Conservation (phyloP, 1,284 basidiomycete species). For the Hypsizygus ulmarius region DNA sequence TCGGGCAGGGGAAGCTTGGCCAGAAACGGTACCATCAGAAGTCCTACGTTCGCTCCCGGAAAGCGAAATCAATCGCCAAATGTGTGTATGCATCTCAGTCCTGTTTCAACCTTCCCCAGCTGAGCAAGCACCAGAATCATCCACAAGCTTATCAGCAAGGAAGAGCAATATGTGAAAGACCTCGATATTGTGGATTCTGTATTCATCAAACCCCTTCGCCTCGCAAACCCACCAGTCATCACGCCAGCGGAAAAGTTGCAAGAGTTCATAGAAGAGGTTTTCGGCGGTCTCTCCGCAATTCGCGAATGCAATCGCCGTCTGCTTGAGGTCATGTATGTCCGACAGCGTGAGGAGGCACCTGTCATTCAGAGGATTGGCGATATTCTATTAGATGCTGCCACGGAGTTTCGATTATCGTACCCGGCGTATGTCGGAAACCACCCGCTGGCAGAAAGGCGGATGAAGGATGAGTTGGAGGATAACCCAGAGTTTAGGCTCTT, state of each 20-base stretch:
- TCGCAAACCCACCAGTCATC: constrained; percentile 73
- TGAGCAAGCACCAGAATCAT: constrained; percentile 63
- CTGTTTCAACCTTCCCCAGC: constrained; percentile 4
- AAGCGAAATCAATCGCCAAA: constrained; percentile 83
- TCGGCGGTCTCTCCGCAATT: constrained; percentile 84
- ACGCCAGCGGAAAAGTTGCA: constrained; percentile 58
- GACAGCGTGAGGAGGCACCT: constrained; percentile 85
- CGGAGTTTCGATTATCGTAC: constrained; percentile 86
- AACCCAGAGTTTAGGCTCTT: constrained; percentile 86
- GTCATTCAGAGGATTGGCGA: constrained; percentile 88
- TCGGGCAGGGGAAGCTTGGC: constrained; percentile 15
- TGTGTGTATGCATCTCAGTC: constrained; percentile 42
- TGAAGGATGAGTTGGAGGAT: constrained; percentile 81
- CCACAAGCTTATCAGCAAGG: constrained; percentile 86
- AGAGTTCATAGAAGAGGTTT: constrained; percentile 83
- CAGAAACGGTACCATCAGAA: constrained; percentile 32
- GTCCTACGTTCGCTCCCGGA: constrained; percentile 69
- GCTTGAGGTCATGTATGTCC: constrained; percentile 82
- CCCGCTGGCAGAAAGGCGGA: constrained; percentile 80
- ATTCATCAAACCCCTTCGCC: constrained; percentile 78
- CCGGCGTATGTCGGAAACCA: constrained; percentile 84
- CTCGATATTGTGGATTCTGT: constrained; percentile 82
- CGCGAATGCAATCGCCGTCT: constrained; percentile 79
- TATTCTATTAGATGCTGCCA: constrained; percentile 84
- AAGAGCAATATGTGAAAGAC: constrained; percentile 89